Evolutionary conservation across 768 basidiomycete genomes (phyloP).

Genomic region (Hypholoma sublateritium): DNA sequence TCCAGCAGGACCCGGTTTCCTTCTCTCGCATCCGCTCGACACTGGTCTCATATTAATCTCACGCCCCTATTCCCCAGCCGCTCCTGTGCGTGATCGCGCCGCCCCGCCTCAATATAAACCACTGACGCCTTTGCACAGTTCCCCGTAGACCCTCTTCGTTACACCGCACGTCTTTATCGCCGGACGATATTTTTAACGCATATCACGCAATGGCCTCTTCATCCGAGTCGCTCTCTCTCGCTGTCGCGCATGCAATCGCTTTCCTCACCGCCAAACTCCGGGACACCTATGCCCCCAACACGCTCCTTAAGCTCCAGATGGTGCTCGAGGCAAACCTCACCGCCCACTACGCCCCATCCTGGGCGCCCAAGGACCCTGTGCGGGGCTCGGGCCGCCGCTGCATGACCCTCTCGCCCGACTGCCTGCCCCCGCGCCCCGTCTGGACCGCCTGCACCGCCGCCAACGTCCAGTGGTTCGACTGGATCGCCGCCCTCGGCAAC

Average conservation of each 20-base stretch:
- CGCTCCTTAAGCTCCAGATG: conserved; percentile 68
- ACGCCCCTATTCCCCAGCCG: conserved; percentile 4
- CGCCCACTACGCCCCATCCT: conserved; percentile 65
- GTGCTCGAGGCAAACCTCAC: conserved; percentile 74
- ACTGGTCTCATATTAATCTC: conserved; percentile 13
- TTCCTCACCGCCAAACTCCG: conserved; percentile 71
- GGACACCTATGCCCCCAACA: conserved; percentile 53
- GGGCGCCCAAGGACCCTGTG: conserved; percentile 63
- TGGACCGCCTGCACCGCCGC: conserved; percentile 70
- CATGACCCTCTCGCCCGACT: conserved; percentile 68
- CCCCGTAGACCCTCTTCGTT: conserved; percentile 32
- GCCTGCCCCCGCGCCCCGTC: conserved; percentile 69
- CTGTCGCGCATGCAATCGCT: conserved; percentile 72
- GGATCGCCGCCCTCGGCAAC: conserved; percentile 70
- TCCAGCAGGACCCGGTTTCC: conserved; percentile 29
- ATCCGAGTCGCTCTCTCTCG: conserved; percentile 55
- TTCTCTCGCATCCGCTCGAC: conserved; percentile 25
- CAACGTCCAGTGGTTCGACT: conserved; percentile 78
- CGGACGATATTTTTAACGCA: conserved; percentile 50
- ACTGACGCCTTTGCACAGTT: conserved; percentile 11
- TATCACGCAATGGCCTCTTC: conserved; percentile 35
- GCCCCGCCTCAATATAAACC: conserved; percentile 15
- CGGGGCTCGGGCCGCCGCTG: conserved; percentile 72
- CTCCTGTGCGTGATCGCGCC: conserved; percentile 13
- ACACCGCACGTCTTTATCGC: conserved; percentile 46